phyloP scores from a whole-genome alignment of 179 eudicot species.

The Heliamphora pulchella region DNA sequence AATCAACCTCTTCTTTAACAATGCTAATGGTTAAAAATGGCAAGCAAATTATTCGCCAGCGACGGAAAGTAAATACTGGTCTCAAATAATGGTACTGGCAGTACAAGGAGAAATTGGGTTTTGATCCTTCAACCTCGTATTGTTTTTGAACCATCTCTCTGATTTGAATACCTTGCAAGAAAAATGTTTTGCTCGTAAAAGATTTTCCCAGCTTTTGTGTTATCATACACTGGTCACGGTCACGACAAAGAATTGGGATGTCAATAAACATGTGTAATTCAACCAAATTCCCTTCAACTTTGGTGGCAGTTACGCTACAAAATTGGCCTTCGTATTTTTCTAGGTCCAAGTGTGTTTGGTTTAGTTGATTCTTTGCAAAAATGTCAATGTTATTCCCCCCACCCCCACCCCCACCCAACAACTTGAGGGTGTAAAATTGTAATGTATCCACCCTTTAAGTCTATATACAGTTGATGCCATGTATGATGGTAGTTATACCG shows the following conservation, averaged over 20 bases:
- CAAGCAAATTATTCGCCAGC: no score
- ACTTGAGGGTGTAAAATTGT: not conserved
- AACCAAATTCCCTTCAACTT: not conserved
- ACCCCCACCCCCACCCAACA: not conserved
- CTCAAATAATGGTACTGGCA: not conserved
- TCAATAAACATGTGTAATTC: no score
- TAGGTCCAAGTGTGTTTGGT: not conserved
- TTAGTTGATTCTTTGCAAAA: not conserved
- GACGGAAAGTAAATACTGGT: not conserved
- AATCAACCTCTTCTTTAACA: not conserved
- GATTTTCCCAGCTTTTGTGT: no score
- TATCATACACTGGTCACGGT: no score
- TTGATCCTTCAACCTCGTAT: not conserved
- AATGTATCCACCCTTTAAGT: not conserved
- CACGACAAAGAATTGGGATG: not conserved
- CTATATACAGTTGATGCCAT: not conserved
- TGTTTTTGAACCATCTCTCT: not conserved
- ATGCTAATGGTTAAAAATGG: not conserved
- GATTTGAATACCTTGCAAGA: no score
- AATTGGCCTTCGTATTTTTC: no score
- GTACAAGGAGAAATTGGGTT: not conserved
- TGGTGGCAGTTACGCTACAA: no score
- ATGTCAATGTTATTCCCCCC: no score
- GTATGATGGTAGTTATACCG: no score
- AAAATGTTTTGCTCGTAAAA: not conserved